Percentiles rank a stretch among this genome's conserved stretches.
Conservation (phyloP, 2,329 filamentous ascomycete genomes). For the Chrysosporium queenslandicum region DNA sequence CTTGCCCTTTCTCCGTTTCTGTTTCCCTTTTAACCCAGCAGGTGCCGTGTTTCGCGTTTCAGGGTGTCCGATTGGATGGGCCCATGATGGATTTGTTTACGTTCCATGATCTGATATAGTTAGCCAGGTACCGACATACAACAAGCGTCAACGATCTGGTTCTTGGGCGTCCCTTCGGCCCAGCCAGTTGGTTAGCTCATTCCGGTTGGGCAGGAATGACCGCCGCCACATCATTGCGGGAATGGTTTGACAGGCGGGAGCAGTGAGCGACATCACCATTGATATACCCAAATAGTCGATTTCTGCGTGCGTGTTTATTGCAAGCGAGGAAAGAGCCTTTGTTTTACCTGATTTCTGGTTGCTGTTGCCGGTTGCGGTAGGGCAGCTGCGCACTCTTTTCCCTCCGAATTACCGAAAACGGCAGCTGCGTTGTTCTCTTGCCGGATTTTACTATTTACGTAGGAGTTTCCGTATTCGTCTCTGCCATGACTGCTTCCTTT, state of each 20-base stretch:
- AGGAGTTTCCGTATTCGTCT: neutral
- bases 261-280: neutral
- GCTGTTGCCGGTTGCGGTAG: neutral
- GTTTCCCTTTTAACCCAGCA: neutral
- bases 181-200: neutral
- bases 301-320: neutral
- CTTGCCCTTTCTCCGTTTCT: neutral
- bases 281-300: no score
- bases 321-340: neutral
- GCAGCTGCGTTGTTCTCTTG: neutral
- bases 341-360: neutral
- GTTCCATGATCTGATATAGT: neutral
- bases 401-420: no score
- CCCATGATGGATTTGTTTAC: constrained; percentile 4
- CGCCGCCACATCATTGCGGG: neutral
- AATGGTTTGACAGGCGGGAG: neutral
- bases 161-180: neutral
- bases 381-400: no score
- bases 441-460: neutral
- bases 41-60: neutral
- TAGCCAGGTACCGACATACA: no score
- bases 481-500: constrained; percentile 72
- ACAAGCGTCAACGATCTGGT: no score
- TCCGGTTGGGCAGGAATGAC: constrained; percentile 8
- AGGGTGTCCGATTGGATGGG: neutral